Evolutionary conservation across 805 yeast genomes (phyloP).

Genomic region (Candida krabiensis): DNA sequence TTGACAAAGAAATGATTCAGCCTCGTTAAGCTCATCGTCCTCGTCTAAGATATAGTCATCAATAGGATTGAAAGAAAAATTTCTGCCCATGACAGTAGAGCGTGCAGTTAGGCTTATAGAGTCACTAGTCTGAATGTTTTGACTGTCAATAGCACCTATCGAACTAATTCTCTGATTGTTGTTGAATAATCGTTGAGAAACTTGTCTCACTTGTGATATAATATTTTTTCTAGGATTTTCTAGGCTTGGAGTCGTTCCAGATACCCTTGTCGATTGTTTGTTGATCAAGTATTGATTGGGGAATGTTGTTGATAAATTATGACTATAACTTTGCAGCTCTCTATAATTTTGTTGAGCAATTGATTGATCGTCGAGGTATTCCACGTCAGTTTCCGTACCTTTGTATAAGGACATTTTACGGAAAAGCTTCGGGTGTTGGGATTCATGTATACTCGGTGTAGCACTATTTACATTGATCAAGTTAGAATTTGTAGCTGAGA

Average conservation of each 20-base stretch:
- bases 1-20: constrained; percentile 23
- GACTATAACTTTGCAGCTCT: constrained; percentile 1
- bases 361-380: constrained; percentile 21
- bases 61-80: constrained; percentile 16
- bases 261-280: constrained; percentile 6
- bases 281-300: constrained; percentile 4
- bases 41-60: constrained; percentile 20
- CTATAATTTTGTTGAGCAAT: constrained; percentile 8
- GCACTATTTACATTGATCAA: not conserved
- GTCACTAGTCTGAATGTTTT: not conserved
- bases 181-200: constrained; percentile 27
- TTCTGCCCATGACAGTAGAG: constrained; percentile 3
- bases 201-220: constrained; percentile 30
- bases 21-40: constrained; percentile 25
- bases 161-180: constrained; percentile 9
- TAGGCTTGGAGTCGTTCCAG: not conserved
- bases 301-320: not conserved
- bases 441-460: not conserved
- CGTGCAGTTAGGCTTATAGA: not conserved
- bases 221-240: constrained; percentile 15
- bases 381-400: constrained; percentile 18
- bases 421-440: constrained; percentile 13
- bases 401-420: constrained; percentile 13
- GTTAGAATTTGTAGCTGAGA: not conserved
- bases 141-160: not conserved